Evolutionary conservation across 768 basidiomycete species (phyloP).

Genomic region (Pisolithus marmoratus): DNA sequence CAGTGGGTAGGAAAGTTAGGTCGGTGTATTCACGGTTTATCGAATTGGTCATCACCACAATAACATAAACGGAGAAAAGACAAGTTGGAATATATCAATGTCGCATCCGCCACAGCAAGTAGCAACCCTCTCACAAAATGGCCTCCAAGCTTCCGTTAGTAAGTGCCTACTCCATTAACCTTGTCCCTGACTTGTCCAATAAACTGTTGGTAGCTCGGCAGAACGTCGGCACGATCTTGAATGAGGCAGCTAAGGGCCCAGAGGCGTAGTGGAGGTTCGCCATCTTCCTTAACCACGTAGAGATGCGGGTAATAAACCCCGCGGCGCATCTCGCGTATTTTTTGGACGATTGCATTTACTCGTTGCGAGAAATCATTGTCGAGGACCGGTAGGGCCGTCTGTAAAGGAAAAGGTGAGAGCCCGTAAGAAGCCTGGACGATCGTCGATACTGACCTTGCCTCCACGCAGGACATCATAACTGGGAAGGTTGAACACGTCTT

Average conservation of each 20-base stretch:
- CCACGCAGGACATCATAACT: conserved; percentile 85
- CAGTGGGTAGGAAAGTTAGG: no score
- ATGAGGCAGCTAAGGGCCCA: conserved; percentile 95
- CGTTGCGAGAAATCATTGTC: conserved; percentile 97
- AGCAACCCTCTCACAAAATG: neutral
- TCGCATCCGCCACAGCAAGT: neutral
- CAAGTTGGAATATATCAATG: conserved; percentile 1
- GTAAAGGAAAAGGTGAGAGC: conserved; percentile 1
- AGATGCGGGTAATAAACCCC: conserved; percentile 92
- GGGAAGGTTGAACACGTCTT: conserved; percentile 91
- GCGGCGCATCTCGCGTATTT: conserved; percentile 89
- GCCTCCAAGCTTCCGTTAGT: conserved; percentile 8
- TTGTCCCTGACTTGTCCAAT: conserved; percentile 87
- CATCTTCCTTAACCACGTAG: conserved; percentile 97
- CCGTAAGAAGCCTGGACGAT: neutral
- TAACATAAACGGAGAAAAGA: neutral
- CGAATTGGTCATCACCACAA: neutral
- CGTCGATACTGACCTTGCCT: conserved; percentile 66
- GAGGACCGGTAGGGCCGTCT: conserved; percentile 85
- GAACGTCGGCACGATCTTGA: conserved; percentile 91
- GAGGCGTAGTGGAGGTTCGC: conserved; percentile 86
- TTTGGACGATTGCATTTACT: conserved; percentile 88
- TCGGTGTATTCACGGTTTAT: no score
- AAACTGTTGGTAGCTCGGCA: conserved; percentile 96
- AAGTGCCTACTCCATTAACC: conserved; percentile 35